Evolutionary conservation across 352 stramenopile genomes (phyloP), one percentile per base, ranked within the genome.

Genomic region (Phytophthora crassamura): DNA sequence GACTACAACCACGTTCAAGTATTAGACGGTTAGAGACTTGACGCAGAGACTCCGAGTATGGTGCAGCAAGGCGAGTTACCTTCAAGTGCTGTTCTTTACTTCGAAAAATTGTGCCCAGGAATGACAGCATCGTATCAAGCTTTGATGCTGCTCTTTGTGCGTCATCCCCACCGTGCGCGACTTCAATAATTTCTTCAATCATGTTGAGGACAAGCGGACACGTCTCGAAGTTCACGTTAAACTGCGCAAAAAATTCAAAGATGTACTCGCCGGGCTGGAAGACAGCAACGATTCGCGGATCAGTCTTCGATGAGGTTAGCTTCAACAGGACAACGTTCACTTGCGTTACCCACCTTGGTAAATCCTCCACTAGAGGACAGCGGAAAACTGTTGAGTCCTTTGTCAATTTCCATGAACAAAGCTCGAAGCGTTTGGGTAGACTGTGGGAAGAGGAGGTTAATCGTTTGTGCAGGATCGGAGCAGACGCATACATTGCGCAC

Each of bases 201-300:
- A 97, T 94, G 40, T 69, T 90, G 41, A 95, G 64, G 0, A 96
- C 88, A 41, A 96, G 86, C 14, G 88, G 86, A 41, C 85, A 93
- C 25, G 88, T 96, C 48, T 96, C 83, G 18, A 96, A 96, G 48
- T 91, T 94, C 20, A 96, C 88, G 47, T 96, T 96, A 55, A 95
- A 96, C 54, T 92, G 78, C 54, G 90, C 83, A 41, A 97, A 97
- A 47, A 97, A 96, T 42, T 94, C 89, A 49, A 97, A 97, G 39
- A 97, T 96, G 69, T 88, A 97, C 22, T 89, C 77, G 2, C 91
- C 91, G 12, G 83, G 81, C 86, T 94, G 50, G 15, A 25, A 58
- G 9, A 14, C 5, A 38, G 20, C 12, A 64, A 18, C 28, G 28
- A 32, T 32, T 32, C 28, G 5, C 28, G 28, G 28, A 32, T 32